phyloP scores from a whole-genome alignment of 2,329 filamentous ascomycete species.

The Zasmidium cellare region DNA sequence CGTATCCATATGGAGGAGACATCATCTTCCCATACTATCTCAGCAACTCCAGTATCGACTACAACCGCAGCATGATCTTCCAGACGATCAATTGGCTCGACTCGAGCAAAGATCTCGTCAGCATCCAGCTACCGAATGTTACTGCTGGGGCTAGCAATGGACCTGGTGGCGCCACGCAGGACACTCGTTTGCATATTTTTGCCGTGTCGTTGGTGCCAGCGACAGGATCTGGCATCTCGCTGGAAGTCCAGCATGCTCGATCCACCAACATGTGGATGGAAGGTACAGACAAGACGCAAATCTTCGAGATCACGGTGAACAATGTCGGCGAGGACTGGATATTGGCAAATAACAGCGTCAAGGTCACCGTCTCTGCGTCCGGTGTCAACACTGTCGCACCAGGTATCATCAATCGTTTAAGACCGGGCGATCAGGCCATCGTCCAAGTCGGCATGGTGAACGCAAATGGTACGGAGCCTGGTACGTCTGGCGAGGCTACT shows the following conservation, averaged over 20 bases:
- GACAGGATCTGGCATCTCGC: constrained; percentile 22
- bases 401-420: constrained; percentile 41
- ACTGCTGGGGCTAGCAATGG: constrained; percentile 35
- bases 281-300: constrained; percentile 40
- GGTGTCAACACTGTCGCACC: constrained; percentile 36
- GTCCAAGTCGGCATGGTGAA: constrained; percentile 41
- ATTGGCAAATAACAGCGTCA: constrained; percentile 36
- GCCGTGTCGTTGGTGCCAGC: constrained; percentile 38
- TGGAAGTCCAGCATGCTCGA: constrained; percentile 42
- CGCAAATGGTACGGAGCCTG: constrained; percentile 31
- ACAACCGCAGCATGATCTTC: constrained; percentile 41
- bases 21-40: constrained; percentile 41
- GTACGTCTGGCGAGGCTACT: constrained; percentile 33
- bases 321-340: constrained; percentile 40
- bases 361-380: constrained; percentile 35
- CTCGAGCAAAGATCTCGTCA: constrained; percentile 39
- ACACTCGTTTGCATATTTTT: constrained; percentile 41
- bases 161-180: constrained; percentile 30
- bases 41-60: constrained; percentile 39
- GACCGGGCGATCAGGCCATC: constrained; percentile 41
- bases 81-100: constrained; percentile 43
- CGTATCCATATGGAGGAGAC: constrained; percentile 43
- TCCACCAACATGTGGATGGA: constrained; percentile 44
- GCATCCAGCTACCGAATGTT: constrained; percentile 39
- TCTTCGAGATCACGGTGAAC: constrained; percentile 40